Evolutionary conservation across 2,329 filamentous ascomycete genomes (phyloP), one percentile per base, ranked within the genome.

Genomic region (Beauveria caledonica): DNA sequence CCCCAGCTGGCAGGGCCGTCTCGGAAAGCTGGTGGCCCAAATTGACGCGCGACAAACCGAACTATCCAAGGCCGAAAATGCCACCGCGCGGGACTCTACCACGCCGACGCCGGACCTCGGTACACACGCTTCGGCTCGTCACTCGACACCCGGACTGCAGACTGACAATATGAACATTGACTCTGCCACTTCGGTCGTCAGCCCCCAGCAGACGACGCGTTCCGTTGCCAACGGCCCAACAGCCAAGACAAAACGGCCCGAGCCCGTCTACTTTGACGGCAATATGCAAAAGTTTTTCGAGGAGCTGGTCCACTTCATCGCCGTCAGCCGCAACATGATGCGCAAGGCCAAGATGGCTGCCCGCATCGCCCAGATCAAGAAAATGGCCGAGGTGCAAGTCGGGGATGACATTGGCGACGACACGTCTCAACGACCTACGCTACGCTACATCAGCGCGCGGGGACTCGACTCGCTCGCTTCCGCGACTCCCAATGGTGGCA

Each of bases 251-350:
- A 49, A 23, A 11, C 48, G 33, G 42, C 21, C 88, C 90, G 80
- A 87, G 93, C 51, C 50, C 15, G 89, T 97, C n/a, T 92, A 91
- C 73, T 97, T 97, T 70, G 92, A 97, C 70, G 90, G 88, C 66
- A 87, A 90, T 63, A 87, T 95, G 3, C 92, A 97, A 70, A 85
- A 85, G 55, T 85, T 87, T 44, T 91, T 97, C 65, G 92, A 96
- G 67, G 81, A 87, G 60, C 76, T 96, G 54, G 92, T 96, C 60
- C 87, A 90, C 63, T 88, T 89, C 60, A 86, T 97, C 40, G 90
- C 89, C 5, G 84, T 85, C 1, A 89, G 88, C 54, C 81, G 92
- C 61, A 96, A 96, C 73, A 79, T 90, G 65, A 86, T 97, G 72
- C 86, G 92, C 53, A 95, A 93, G 73, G 90, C 88, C 57, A 94